Conservation (phyloP, 208 protist genomes). For the Porcisia deanei region DNA sequence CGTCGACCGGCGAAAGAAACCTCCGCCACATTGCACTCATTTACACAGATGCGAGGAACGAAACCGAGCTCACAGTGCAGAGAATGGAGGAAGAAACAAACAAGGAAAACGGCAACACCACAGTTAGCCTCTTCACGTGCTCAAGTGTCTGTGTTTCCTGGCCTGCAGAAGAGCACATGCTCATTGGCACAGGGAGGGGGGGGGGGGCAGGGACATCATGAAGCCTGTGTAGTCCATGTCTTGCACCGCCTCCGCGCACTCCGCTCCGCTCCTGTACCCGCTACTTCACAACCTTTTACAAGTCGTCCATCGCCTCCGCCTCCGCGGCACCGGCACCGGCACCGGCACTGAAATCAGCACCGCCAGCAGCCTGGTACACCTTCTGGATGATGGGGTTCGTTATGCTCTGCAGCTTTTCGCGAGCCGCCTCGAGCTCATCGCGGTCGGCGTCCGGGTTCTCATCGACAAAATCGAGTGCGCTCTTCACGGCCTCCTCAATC, state of each 20-base stretch:
- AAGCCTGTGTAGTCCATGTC: too few relatives aligned
- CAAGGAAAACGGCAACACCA: too few relatives aligned
- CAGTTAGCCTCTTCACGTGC: too few relatives aligned
- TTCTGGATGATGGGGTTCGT: constrained; percentile 97
- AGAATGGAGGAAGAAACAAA: too few relatives aligned
- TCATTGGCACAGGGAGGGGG: too few relatives aligned
- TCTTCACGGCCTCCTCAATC: constrained; percentile 86
- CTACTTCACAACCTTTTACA: constrained; percentile 40
- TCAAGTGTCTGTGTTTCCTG: too few relatives aligned
- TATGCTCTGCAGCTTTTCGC: constrained; percentile 93
- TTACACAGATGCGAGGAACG: too few relatives aligned
- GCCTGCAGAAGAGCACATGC: too few relatives aligned
- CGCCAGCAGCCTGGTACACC: constrained; percentile 64
- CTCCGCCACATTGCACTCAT: too few relatives aligned
- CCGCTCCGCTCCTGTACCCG: neutral
- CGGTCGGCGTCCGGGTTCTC: constrained; percentile 94
- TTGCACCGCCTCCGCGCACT: neutral
- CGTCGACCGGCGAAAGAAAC: too few relatives aligned
- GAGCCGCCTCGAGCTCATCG: constrained; percentile 93
- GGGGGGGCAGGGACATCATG: too few relatives aligned
- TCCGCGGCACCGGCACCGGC: constrained; percentile 26
- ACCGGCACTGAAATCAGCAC: constrained; percentile 14
- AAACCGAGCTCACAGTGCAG: too few relatives aligned
- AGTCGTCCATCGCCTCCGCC: constrained; percentile 72
- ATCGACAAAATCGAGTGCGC: constrained; percentile 95